Evolutionary conservation across 140 eudicot genomes (phyloP).

Genomic region (Ambrosia hybrid): DNA sequence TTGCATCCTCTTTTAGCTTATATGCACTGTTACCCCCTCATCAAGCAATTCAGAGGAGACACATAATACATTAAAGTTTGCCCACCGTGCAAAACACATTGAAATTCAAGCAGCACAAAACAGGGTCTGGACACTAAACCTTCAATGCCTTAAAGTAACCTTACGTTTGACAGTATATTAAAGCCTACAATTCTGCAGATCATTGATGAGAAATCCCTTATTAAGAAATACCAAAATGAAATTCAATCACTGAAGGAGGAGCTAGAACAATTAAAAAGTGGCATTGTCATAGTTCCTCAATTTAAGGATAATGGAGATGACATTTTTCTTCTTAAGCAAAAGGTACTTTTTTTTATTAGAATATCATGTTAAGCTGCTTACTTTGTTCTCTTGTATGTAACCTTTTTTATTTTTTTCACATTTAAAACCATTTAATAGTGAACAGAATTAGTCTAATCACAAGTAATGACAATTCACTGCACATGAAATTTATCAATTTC

Average conservation of each 20-base stretch:
- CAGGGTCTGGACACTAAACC: conserved; percentile 48
- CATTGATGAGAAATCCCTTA: conserved; percentile 92
- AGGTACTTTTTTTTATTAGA: conserved; percentile 45
- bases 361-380: neutral
- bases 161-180: conserved; percentile 10
- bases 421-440: neutral
- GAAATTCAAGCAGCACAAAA: conserved; percentile 96
- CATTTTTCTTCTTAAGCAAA: conserved; percentile 66
- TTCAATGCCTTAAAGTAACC: conserved; percentile 5
- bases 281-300: conserved; percentile 72
- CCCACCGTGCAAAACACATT: conserved; percentile 91
- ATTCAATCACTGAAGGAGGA: conserved; percentile 83
- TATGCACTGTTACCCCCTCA: conserved; percentile 87
- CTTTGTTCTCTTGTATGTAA: neutral
- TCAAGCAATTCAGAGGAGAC: conserved; percentile 96
- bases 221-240: conserved; percentile 93
- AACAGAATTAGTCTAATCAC: neutral
- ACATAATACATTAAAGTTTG: conserved; percentile 91
- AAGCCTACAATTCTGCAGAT: conserved; percentile 58
- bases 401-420: neutral
- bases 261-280: conserved; percentile 82
- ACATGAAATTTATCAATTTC: neutral
- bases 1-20: conserved; percentile 49
- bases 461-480: neutral
- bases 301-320: conserved; percentile 65